A percentile compares a stretch with the other conserved stretches of the same genome.
These are phyloP conservation scores for Kurtzmaniella natalensis DNA, from an alignment of 1,139 yeast genomes.

Conservation along the genomic window DNA sequence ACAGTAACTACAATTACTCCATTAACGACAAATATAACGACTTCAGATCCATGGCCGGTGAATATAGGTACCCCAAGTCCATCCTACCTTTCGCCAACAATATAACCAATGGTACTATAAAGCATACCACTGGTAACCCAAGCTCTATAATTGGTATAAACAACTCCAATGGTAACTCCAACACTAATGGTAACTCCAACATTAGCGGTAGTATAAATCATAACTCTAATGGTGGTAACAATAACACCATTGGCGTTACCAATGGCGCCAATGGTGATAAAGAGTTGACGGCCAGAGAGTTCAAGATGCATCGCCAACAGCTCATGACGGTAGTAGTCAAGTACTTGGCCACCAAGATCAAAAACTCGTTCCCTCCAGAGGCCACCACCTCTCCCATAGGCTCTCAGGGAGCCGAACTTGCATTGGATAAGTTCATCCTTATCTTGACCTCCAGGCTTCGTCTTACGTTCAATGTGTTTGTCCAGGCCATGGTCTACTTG, in stretches of 20 bases:
- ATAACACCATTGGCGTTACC: background rate
- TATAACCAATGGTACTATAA: too few species aligned
- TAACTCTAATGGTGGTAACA: background rate
- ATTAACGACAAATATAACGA: too few species aligned
- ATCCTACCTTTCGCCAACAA: too few species aligned
- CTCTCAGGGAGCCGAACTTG: conserved; percentile 25
- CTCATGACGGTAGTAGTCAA: conserved; percentile 44
- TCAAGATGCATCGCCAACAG: conserved; percentile 21
- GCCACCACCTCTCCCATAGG: conserved; percentile 2
- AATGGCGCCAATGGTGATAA: background rate
- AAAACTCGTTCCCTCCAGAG: conserved; percentile 44
- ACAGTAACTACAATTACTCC: too few species aligned
- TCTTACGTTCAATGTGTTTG: conserved; percentile 32
- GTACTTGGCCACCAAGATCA: conserved; percentile 42
- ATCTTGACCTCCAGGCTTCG: conserved; percentile 36
- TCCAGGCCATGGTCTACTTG: conserved; percentile 41
- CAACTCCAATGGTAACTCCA: too few species aligned
- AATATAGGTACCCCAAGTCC: too few species aligned
- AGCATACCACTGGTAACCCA: too few species aligned
- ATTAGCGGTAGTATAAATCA: too few species aligned
- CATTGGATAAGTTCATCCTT: conserved; percentile 40
- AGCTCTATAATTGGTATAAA: too few species aligned
- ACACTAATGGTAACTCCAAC: too few species aligned
- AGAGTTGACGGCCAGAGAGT: conserved; percentile 9
- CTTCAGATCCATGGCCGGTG: too few species aligned